These are phyloP conservation scores for Paspalum notatum DNA, from an alignment of 176 grass and related monocot species.

Conservation along the genomic window DNA sequence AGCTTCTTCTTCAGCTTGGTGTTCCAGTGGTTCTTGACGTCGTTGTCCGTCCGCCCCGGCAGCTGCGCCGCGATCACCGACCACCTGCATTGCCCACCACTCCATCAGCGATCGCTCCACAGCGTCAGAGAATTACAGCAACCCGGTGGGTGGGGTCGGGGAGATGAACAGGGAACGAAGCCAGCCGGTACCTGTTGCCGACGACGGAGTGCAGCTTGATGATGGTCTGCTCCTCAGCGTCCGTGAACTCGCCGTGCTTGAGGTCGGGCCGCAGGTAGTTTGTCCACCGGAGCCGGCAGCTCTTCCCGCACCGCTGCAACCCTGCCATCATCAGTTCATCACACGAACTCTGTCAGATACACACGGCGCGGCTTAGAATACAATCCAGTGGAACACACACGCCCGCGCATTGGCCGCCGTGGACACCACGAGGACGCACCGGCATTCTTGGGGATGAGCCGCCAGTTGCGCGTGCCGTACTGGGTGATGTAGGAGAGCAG, in stretches of 20 bases:
- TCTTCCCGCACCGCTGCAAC: constrained; percentile 90
- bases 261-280: constrained; percentile 98
- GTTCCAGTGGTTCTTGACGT: constrained; percentile 99
- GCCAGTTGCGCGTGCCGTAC: constrained; percentile 92
- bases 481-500: constrained; percentile 88
- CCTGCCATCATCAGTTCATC: constrained; percentile 26
- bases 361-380: background rate
- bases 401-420: background rate
- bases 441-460: constrained; percentile 97
- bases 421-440: constrained; percentile 42
- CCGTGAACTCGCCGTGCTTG: constrained; percentile 93
- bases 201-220: constrained; percentile 96
- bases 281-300: constrained; percentile 91
- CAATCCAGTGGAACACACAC: background rate
- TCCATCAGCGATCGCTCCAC: too few species aligned
- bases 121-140: too few species aligned
- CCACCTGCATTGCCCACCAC: constrained; percentile 44
- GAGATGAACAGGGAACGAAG: too few species aligned
- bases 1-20: constrained; percentile 99
- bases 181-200: constrained; percentile 55
- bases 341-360: background rate
- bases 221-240: constrained; percentile 89
- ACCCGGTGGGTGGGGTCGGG: too few species aligned
- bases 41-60: constrained; percentile 89
- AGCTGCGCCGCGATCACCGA: constrained; percentile 94